Conservation (phyloP, 1,284 basidiomycete genomes). For the Trametes hirsuta region DNA sequence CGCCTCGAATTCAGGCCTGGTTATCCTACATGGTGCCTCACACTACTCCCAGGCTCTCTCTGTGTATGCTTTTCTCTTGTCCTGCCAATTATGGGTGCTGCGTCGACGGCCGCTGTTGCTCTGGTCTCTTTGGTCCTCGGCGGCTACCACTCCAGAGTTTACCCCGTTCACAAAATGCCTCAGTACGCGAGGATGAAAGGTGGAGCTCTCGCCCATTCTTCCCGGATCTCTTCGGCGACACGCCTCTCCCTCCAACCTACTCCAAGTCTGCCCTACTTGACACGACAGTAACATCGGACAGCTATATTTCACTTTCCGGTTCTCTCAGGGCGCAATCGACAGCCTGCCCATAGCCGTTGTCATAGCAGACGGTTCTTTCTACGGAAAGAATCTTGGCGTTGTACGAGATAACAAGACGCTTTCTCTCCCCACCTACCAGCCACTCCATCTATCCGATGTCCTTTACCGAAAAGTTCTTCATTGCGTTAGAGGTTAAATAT, state of each 20-base stretch:
- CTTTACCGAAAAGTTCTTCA: constrained; percentile 52
- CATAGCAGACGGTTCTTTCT: constrained; percentile 12
- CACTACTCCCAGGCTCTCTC: no score
- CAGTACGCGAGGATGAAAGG: neutral
- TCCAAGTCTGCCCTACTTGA: constrained; percentile 1
- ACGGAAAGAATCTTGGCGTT: constrained; percentile 20
- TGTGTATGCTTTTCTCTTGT: no score
- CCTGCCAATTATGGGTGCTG: no score
- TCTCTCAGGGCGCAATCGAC: constrained; percentile 19
- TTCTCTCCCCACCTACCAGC: constrained; percentile 13
- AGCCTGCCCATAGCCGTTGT: constrained; percentile 22
- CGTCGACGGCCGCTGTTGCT: neutral
- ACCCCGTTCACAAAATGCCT: neutral
- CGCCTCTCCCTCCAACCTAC: constrained; percentile 4
- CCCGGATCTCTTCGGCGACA: constrained; percentile 15
- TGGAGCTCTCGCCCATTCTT: constrained; percentile 20
- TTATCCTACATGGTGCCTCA: no score
- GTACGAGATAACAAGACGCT: constrained; percentile 20
- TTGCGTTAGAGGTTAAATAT: constrained; percentile 47
- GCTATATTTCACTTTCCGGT: constrained; percentile 6
- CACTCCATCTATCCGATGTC: constrained; percentile 36
- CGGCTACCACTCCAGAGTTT: neutral
- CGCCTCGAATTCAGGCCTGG: no score
- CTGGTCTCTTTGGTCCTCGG: neutral
- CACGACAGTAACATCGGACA: neutral